Evolutionary conservation across 176 grass and related monocot species (phyloP), one percentile per base, ranked within the genome.

Genomic region (Bolboschoenus planiculmis): DNA sequence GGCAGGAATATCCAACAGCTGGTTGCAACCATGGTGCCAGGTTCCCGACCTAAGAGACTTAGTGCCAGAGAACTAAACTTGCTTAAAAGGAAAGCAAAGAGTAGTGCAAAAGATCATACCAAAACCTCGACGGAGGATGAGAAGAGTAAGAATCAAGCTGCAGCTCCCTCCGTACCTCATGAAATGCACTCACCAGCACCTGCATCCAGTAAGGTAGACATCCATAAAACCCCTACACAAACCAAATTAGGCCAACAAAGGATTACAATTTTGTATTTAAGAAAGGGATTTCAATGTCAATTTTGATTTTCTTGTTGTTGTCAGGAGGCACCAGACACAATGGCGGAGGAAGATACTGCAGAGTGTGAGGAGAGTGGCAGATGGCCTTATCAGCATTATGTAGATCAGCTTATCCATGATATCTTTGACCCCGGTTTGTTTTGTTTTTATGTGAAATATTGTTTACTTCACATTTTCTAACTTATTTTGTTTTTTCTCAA

Each of bases 391-490:
- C 87, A 93, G 27, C 89, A 93, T 78, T 99, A 85, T 86, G 89
- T 95, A 58, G 96, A 99, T 68, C 96, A 95, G 78, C 92, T 99
- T 91, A 89, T 99, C 90, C 92, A 89, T 93, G 96, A 99, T 87
- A 99, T 95, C 79, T 95, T 93, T 85, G 96, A 99, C 80, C 83
- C 96, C 85, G 86, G 96, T 99, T 87, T 92, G 85, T 39, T 83
- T 53, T 44, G 5, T 9, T 76, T 85, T n/a, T 40, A 13, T 67
- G 10, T 86, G 39, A 78, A 46, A 35, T 68, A 55, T 56, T 18
- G 64, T 44, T 72, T 51, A 1, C 40, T 59, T 44, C 78, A 58
- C 30, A 27, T 63, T 20, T 21, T 85, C 15, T 47, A 58, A 13
- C 57, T n/a, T 43, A 58, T 88, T n/a, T 85, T 74, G 18, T 51